Percentiles rank a stretch among this genome's conserved stretches.
Evolutionary conservation across 2,329 filamentous ascomycete genomes (phyloP).

Genomic region (Ilyonectria destructans): DNA sequence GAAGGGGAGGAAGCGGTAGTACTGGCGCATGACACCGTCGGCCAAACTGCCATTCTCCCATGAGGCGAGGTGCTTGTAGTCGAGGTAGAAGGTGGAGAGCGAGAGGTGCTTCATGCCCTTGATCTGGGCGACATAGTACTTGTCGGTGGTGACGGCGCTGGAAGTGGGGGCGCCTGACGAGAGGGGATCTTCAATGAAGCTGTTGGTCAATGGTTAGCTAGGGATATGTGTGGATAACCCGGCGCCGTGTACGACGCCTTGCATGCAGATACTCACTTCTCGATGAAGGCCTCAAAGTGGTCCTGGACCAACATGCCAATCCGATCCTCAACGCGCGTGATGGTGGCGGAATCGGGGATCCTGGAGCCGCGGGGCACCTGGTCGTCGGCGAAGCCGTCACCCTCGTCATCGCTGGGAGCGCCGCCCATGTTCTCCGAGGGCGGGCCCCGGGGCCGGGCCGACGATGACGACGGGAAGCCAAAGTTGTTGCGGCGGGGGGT

Average conservation of each 20-base stretch:
- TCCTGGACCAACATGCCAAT: slow-evolving; percentile 83
- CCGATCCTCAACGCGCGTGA: slow-evolving; percentile 83
- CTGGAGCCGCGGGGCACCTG: slow-evolving; percentile 71
- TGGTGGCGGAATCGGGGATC: slow-evolving; percentile 63
- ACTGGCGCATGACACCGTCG: slow-evolving; percentile 88
- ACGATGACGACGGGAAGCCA: slow-evolving; percentile 67
- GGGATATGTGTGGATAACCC: neutral
- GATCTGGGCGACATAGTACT: slow-evolving; percentile 89
- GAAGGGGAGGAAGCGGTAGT: slow-evolving; percentile 96
- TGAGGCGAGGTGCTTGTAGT: slow-evolving; percentile 86
- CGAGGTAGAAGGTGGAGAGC: slow-evolving; percentile 89
- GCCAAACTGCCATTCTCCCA: slow-evolving; percentile 87
- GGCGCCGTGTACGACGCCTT: neutral
- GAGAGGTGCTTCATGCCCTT: slow-evolving; percentile 81
- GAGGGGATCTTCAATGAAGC: slow-evolving; percentile 79
- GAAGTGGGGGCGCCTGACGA: slow-evolving; percentile 76
- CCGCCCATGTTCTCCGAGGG: slow-evolving; percentile 75
- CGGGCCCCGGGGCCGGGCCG: slow-evolving; percentile 68
- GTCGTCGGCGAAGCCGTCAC: slow-evolving; percentile 76
- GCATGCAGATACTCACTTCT: slow-evolving; percentile 69
- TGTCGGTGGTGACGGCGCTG: slow-evolving; percentile 82
- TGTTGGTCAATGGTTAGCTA: slow-evolving; percentile 45
- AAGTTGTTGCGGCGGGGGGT: slow-evolving; percentile 61
- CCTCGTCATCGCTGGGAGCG: slow-evolving; percentile 73
- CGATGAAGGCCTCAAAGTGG: slow-evolving; percentile 85